Evolutionary conservation across 441 rosid species (phyloP).

Genomic region (Melastoma candidum): DNA sequence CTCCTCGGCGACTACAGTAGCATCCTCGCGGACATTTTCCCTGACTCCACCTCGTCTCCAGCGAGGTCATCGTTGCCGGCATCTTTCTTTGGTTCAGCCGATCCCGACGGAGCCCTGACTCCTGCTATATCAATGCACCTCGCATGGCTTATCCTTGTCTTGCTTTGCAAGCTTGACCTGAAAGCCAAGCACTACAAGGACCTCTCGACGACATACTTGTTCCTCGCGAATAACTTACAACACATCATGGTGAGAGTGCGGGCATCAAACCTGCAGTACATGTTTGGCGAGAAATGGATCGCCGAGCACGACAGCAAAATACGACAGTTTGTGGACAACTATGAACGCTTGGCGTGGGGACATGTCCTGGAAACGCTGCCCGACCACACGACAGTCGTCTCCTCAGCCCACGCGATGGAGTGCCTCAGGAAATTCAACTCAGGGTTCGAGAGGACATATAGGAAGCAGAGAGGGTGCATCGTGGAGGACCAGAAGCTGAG

Average conservation of each 20-base stretch:
- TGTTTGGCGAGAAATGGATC: conserved; percentile 17
- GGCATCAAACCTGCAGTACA: conserved; percentile 7
- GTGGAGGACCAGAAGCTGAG: conserved; percentile 35
- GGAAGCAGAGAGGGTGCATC: conserved; percentile 31
- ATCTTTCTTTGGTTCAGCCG: conserved; percentile 30
- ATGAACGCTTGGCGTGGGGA: conserved; percentile 13
- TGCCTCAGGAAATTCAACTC: conserved; percentile 35
- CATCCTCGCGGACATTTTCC: conserved; percentile 36
- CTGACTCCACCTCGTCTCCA: conserved; percentile 31
- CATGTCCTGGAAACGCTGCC: conserved; percentile 9
- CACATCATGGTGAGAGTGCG: conserved; percentile 7
- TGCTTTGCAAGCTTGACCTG: conserved; percentile 66
- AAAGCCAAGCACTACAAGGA: conserved; percentile 58
- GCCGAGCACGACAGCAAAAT: conserved; percentile 8
- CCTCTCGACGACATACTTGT: conserved; percentile 32
- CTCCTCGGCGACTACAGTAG: conserved; percentile 53
- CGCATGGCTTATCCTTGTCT: conserved; percentile 58
- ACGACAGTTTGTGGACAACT: conserved; percentile 11
- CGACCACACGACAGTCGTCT: conserved; percentile 11
- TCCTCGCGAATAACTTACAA: conserved; percentile 17
- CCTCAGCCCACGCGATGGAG: conserved; percentile 28
- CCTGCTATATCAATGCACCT: conserved; percentile 33
- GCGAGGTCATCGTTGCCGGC: conserved; percentile 31
- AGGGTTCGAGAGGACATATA: conserved; percentile 39
- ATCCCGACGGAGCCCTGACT: conserved; percentile 21